Percentiles rank a stretch among this genome's conserved stretches.
These are phyloP conservation scores for Ascosphaera apis DNA, from an alignment of 2,329 filamentous ascomycete genomes.

Conservation along the genomic window DNA sequence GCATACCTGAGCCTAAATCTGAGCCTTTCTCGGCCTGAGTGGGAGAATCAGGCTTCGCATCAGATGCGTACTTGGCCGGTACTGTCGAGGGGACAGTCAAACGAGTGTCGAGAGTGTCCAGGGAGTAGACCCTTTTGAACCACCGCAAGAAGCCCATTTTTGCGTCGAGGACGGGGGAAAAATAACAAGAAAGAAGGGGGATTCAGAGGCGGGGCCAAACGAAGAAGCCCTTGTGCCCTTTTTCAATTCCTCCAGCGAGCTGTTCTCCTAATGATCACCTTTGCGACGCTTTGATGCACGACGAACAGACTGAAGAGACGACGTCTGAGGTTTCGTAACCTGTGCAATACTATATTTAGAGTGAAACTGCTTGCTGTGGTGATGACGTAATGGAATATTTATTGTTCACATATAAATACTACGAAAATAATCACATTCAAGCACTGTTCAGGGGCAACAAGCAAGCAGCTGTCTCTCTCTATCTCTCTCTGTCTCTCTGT, in stretches of 20 bases:
- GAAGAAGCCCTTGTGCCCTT: background rate
- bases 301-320: too few relatives aligned
- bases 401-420: too few relatives aligned
- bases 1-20: too few relatives aligned
- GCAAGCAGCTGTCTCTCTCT: too few relatives aligned
- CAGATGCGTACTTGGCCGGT: slow-evolving; percentile 34
- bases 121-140: slow-evolving; percentile 34
- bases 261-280: too few relatives aligned
- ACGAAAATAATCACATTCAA: too few relatives aligned
- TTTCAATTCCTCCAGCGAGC: background rate
- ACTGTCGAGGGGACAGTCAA: slow-evolving; percentile 49
- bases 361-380: too few relatives aligned
- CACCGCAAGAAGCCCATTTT: slow-evolving; percentile 25
- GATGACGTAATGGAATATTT: too few relatives aligned
- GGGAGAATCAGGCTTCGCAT: slow-evolving; percentile 9
- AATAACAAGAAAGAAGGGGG: slow-evolving; percentile 43
- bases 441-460: too few relatives aligned
- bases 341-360: background rate
- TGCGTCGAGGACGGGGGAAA: slow-evolving; percentile 10
- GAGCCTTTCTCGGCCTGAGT: slow-evolving; percentile 11
- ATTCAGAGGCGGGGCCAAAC: too few relatives aligned
- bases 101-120: slow-evolving; percentile 46
- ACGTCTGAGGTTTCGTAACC: background rate
- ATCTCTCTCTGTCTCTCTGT: too few relatives aligned
- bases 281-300: too few relatives aligned